phyloP scores from a whole-genome alignment of 1,284 basidiomycete genomes.

The Lentinula novae-zelandiae region DNA sequence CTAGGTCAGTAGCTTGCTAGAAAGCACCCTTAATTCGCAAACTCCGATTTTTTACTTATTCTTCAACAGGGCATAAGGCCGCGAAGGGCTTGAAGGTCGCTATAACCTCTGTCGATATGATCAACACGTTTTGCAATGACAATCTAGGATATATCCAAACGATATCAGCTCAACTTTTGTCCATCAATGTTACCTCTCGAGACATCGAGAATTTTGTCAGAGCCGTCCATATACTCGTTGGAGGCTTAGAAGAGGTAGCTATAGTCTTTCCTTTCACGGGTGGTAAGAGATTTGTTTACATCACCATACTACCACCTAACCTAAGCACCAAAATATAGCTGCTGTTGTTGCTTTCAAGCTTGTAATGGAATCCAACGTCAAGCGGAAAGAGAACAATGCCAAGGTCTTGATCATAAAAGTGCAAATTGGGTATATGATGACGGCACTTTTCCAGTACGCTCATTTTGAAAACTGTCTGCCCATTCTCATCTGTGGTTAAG shows the following conservation, averaged over 20 bases:
- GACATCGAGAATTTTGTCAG: not conserved
- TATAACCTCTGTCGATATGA: not conserved
- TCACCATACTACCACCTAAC: not conserved
- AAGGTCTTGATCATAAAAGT: slow-evolving; percentile 37
- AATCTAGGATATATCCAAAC: not conserved
- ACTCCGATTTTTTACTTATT: not conserved
- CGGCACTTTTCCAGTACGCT: slow-evolving; percentile 33
- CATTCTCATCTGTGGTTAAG: not conserved
- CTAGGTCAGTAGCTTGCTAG: not conserved
- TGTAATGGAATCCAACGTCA: slow-evolving; percentile 36
- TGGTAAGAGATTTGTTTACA: not conserved
- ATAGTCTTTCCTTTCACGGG: not conserved
- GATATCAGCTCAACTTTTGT: not conserved
- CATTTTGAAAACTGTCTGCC: not conserved
- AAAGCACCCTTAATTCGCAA: too few species aligned
- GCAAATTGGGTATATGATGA: slow-evolving; percentile 44
- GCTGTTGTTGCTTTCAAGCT: slow-evolving; percentile 33
- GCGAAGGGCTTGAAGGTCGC: not conserved
- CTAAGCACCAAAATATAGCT: not conserved
- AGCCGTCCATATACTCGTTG: not conserved
- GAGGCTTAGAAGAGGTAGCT: not conserved
- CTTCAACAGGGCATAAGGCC: not conserved
- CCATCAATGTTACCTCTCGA: not conserved
- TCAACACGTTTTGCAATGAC: not conserved
- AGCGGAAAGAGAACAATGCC: slow-evolving; percentile 38